Evolutionary conservation across 352 stramenopile species (phyloP).

Genomic region (Globisporangium barbulae): DNA sequence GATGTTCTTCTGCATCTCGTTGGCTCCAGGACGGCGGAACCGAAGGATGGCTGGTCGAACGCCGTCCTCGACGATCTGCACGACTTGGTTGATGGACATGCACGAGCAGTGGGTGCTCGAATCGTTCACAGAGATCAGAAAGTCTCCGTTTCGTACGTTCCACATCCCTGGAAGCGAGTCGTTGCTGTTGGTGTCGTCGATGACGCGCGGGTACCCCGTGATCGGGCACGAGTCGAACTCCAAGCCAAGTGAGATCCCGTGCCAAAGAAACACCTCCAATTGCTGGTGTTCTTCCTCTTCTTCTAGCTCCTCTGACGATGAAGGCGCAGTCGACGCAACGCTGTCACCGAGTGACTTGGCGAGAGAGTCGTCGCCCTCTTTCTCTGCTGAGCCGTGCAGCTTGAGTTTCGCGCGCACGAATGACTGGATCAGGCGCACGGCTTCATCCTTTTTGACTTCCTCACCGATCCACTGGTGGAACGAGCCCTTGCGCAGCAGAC

Average conservation of each 20-base stretch:
- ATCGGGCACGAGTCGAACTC: slow-evolving; percentile 43
- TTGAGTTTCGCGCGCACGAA: slow-evolving; percentile 27
- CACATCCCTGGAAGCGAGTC: slow-evolving; percentile 63
- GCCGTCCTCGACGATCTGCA: slow-evolving; percentile 57
- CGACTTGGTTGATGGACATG: slow-evolving; percentile 43
- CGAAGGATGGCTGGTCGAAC: slow-evolving; percentile 59
- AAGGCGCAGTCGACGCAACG: slow-evolving; percentile 10
- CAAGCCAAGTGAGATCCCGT: slow-evolving; percentile 50
- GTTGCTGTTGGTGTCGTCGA: slow-evolving; percentile 49
- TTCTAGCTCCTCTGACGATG: slow-evolving; percentile 19
- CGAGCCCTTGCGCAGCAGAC: slow-evolving; percentile 13
- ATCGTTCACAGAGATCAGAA: slow-evolving; percentile 60
- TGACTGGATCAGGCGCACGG: slow-evolving; percentile 31
- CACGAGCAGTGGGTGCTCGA: slow-evolving; percentile 31
- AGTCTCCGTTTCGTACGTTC: slow-evolving; percentile 56
- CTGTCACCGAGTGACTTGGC: slow-evolving; percentile 20
- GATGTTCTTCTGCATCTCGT: slow-evolving; percentile 36
- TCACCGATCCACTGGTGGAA: slow-evolving; percentile 33
- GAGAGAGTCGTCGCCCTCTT: slow-evolving; percentile 8
- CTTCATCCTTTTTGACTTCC: slow-evolving; percentile 28
- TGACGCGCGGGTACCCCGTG: slow-evolving; percentile 51
- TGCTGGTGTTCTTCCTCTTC: slow-evolving; percentile 39
- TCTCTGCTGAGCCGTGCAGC: background rate
- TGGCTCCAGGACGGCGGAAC: slow-evolving; percentile 44
- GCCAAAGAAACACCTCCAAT: slow-evolving; percentile 64